phyloP scores from a whole-genome alignment of 768 basidiomycete species.

The Paxillus involutus region DNA sequence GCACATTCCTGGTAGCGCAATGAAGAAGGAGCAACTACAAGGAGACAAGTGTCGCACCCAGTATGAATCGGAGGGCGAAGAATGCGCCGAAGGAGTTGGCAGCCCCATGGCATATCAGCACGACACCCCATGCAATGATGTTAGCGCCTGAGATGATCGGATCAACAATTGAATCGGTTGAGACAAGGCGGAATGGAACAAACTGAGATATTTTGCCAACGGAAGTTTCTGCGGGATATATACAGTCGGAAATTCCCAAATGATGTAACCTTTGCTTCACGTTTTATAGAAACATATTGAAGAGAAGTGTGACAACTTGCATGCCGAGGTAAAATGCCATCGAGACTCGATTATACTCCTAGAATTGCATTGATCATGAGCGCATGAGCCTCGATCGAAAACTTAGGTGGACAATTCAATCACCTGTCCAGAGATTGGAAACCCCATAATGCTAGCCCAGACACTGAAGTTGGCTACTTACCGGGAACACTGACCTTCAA shows the following conservation, averaged over 20 bases:
- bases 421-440: constrained; percentile 10
- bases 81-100: constrained; percentile 35
- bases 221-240: constrained; percentile 39
- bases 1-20: constrained; percentile 31
- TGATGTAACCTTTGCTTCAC: constrained; percentile 26
- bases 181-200: not conserved
- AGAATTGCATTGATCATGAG: not conserved
- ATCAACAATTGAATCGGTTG: not conserved
- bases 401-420: not conserved
- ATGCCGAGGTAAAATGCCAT: constrained; percentile 63
- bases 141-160: constrained; percentile 27
- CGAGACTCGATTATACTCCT: constrained; percentile 62
- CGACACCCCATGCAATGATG: constrained; percentile 40
- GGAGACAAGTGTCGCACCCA: constrained; percentile 20
- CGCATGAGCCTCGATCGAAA: not conserved
- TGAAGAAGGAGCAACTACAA: not conserved
- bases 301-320: constrained; percentile 11
- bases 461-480: not conserved
- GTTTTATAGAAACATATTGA: not conserved
- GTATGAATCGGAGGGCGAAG: constrained; percentile 39
- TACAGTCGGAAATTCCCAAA: constrained; percentile 41
- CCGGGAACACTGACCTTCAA: constrained; percentile 26
- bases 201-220: constrained; percentile 38
- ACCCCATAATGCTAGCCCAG: constrained; percentile 33
- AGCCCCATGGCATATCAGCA: constrained; percentile 17